A percentile compares a stretch with the other conserved stretches of the same genome.
These are phyloP conservation scores for Daldinia sp. DNA, from an alignment of 2,329 filamentous ascomycete species.

Conservation along the genomic window DNA sequence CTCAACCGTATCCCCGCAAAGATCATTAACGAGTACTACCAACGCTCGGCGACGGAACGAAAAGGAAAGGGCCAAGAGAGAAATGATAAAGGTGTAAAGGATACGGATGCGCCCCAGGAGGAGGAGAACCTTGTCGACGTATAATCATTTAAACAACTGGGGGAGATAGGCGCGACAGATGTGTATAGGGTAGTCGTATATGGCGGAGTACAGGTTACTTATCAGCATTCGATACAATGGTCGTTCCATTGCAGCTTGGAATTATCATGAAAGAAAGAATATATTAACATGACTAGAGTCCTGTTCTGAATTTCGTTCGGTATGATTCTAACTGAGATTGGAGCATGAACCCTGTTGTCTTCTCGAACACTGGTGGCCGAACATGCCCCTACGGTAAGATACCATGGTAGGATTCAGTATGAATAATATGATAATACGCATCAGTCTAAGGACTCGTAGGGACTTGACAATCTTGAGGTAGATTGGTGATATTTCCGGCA, in stretches of 20 bases:
- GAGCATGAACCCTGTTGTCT: neutral
- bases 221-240: conserved; percentile 39
- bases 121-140: conserved; percentile 70
- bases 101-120: conserved; percentile 55
- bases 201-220: conserved; percentile 38
- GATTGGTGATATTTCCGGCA: neutral
- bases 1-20: conserved; percentile 94
- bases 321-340: neutral
- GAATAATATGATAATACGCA: neutral
- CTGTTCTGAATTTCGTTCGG: neutral
- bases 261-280: neutral
- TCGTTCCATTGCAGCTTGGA: conserved; percentile 16
- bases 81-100: conserved; percentile 53
- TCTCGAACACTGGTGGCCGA: neutral
- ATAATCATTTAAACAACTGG: conserved; percentile 45
- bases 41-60: conserved; percentile 68
- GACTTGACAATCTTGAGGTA: too few relatives aligned
- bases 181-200: conserved; percentile 43
- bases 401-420: neutral
- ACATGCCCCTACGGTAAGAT: neutral
- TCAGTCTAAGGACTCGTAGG: neutral
- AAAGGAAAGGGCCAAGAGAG: conserved; percentile 68
- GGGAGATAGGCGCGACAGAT: conserved; percentile 18
- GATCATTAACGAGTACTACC: conserved; percentile 84
- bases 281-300: neutral